phyloP scores from a whole-genome alignment of 75 land plant genomes.

The Selaginella tamariscina region DNA sequence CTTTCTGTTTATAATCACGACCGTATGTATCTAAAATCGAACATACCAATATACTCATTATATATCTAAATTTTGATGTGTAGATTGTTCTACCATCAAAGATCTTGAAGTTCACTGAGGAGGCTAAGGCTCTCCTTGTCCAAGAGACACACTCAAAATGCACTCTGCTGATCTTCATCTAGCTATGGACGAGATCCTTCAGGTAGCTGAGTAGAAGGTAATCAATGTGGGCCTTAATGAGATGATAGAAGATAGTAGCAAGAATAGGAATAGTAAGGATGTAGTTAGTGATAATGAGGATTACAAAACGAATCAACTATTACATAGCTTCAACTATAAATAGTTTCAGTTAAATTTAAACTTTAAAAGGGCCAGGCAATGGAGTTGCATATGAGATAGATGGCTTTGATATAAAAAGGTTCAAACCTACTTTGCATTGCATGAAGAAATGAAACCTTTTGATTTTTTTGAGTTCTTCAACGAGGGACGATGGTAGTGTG shows the following conservation, averaged over 20 bases:
- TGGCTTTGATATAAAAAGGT: neutral
- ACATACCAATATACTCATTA: neutral
- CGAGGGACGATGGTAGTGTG: neutral
- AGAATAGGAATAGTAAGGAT: neutral
- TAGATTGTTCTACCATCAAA: constrained; percentile 82
- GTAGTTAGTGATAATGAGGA: neutral
- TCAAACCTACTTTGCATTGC: neutral
- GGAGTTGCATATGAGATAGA: no score
- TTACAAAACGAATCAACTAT: neutral
- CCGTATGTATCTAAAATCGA: neutral
- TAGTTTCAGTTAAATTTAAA: neutral
- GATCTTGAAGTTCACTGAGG: constrained; percentile 59
- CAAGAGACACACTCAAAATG: constrained; percentile 48
- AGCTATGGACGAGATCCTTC: constrained; percentile 65
- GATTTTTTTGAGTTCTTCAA: neutral
- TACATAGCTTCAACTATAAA: no score
- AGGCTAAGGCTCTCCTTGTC: constrained; percentile 36
- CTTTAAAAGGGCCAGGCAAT: neutral
- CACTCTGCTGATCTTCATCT: constrained; percentile 21
- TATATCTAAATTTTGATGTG: neutral
- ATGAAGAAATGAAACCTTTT: neutral
- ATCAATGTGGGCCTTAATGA: neutral
- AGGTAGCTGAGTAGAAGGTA: constrained; percentile 67
- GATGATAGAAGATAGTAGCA: neutral
- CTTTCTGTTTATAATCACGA: no score